Conservation (phyloP, 148 eudicot genomes). For the Suaeda aralocaspica region DNA sequence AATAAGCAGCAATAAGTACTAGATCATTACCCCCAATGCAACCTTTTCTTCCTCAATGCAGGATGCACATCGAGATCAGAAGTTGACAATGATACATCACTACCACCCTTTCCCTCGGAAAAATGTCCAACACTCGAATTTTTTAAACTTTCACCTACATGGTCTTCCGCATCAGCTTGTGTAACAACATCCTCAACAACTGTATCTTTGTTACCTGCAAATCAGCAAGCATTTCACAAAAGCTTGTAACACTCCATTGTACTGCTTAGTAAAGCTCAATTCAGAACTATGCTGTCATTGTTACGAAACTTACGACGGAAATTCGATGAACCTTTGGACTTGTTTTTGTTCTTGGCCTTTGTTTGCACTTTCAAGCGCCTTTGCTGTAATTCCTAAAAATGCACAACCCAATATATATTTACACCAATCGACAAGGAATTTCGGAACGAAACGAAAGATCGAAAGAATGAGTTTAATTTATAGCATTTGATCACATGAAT, state of each 20-base stretch:
- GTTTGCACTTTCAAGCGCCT: conserved; percentile 65
- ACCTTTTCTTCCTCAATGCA: conserved; percentile 48
- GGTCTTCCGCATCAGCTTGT: conserved; percentile 20
- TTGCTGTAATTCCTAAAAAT: conserved; percentile 58
- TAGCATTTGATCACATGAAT: too few relatives aligned
- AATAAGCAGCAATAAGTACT: too few relatives aligned
- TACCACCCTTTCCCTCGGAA: background rate
- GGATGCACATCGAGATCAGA: conserved; percentile 18
- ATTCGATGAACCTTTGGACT: conserved; percentile 42
- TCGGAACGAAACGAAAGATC: too few relatives aligned
- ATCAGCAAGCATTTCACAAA: background rate
- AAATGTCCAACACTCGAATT: conserved; percentile 20
- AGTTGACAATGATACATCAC: background rate
- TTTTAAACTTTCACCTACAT: conserved; percentile 18
- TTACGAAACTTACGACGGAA: background rate
- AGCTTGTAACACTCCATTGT: too few relatives aligned
- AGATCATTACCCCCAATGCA: conserved; percentile 60
- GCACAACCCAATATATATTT: background rate
- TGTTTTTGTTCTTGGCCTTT: conserved; percentile 41
- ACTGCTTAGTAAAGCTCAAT: too few relatives aligned
- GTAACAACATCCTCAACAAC: conserved; percentile 22
- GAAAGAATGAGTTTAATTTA: too few relatives aligned
- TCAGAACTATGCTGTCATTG: background rate
- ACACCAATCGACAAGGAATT: too few relatives aligned
- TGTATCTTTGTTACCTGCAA: conserved; percentile 18